Evolutionary conservation across 2,329 filamentous ascomycete genomes (phyloP).

Genomic region (Fusarium fujikuroi): DNA sequence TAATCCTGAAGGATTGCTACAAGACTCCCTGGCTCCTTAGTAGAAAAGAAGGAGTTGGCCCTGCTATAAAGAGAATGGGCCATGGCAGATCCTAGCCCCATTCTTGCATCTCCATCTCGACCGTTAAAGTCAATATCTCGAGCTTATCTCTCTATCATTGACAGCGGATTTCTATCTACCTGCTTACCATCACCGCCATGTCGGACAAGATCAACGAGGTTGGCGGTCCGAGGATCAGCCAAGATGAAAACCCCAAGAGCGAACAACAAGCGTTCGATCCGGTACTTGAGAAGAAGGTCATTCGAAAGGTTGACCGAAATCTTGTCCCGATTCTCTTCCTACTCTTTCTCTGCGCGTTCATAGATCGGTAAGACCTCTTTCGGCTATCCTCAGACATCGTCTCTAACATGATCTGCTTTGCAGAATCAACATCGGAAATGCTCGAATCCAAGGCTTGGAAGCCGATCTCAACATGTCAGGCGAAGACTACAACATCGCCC

Average conservation of each 20-base stretch:
- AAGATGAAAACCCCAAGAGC: background rate
- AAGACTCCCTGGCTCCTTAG: background rate
- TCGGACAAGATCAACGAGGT: background rate
- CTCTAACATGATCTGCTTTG: background rate
- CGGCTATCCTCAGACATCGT: rapidly evolving
- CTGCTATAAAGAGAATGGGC: background rate
- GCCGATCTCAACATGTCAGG: background rate
- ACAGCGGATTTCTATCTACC: rapidly evolving
- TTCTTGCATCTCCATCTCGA: background rate
- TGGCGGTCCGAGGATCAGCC: background rate
- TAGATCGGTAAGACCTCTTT: background rate
- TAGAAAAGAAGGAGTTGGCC: background rate
- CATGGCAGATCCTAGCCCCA: background rate
- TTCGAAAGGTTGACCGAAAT: background rate
- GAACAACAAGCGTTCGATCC: background rate
- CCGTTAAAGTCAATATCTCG: background rate
- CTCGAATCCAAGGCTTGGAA: background rate
- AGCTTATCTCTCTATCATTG: background rate
- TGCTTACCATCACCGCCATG: background rate
- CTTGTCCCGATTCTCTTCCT: background rate
- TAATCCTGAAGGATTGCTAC: background rate
- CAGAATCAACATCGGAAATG: background rate
- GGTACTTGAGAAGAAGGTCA: background rate
- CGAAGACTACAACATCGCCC: background rate
- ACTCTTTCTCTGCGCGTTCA: background rate